Conservation (phyloP, 176 grass and related monocot species). For the Chloris gayana region DNA sequence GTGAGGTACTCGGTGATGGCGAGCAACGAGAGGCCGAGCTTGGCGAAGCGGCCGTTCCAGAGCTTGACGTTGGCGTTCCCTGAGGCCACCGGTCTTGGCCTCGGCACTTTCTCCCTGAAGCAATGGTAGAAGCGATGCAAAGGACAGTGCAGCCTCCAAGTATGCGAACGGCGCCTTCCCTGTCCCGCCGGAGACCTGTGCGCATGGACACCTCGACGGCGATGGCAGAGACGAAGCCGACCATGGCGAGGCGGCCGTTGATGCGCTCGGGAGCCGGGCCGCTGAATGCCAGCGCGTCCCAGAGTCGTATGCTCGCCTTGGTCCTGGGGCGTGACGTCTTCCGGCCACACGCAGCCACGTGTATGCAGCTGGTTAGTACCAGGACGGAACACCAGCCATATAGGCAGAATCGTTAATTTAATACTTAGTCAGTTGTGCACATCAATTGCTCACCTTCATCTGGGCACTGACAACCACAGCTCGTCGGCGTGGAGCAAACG, state of each 20-base stretch:
- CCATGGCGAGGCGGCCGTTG: constrained; percentile 70
- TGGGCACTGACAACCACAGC: too few relatives aligned
- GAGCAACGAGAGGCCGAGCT: constrained; percentile 42
- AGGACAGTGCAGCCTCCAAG: constrained; percentile 44
- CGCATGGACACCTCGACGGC: constrained; percentile 40
- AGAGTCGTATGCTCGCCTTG: too few relatives aligned
- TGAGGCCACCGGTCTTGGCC: constrained; percentile 31
- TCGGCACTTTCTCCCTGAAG: constrained; percentile 53
- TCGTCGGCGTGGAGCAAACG: too few relatives aligned
- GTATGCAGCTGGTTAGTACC: too few relatives aligned
- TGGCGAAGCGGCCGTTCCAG: constrained; percentile 81
- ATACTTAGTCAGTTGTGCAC: too few relatives aligned
- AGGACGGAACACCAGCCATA: too few relatives aligned
- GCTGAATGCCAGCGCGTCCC: constrained; percentile 57
- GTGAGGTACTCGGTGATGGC: neutral
- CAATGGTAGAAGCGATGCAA: constrained; percentile 64
- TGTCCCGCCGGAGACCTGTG: constrained; percentile 42
- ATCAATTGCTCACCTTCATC: too few relatives aligned
- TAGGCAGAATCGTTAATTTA: too few relatives aligned
- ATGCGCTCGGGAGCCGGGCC: constrained; percentile 65
- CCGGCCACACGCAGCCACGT: too few relatives aligned
- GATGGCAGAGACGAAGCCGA: constrained; percentile 62
- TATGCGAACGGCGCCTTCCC: constrained; percentile 45
- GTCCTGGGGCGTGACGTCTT: too few relatives aligned
- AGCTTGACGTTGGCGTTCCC: constrained; percentile 65